Evolutionary conservation across 2,329 filamentous ascomycete genomes (phyloP).

Genomic region (Hypoxylon sp.): DNA sequence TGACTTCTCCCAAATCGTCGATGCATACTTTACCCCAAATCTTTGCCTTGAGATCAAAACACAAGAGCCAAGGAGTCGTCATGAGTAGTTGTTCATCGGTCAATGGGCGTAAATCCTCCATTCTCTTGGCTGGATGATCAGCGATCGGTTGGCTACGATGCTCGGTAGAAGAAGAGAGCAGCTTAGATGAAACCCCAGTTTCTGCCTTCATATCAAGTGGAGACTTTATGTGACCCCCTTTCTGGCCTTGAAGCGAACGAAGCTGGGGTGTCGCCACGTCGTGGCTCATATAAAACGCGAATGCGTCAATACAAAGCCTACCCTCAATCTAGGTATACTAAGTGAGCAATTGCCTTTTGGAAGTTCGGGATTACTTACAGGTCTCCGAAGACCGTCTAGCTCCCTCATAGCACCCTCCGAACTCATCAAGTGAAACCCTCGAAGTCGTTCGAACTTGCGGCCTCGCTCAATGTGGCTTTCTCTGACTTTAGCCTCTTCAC

Average conservation of each 20-base stretch:
- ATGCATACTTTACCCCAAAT: conserved; percentile 44
- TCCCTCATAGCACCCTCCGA: too few species aligned
- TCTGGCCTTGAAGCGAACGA: conserved; percentile 26
- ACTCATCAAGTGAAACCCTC: too few species aligned
- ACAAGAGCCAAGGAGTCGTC: conserved; percentile 49
- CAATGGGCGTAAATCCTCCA: conserved; percentile 42
- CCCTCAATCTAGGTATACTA: conserved; percentile 38
- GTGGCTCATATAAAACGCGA: conserved; percentile 48
- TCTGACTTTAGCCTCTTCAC: conserved; percentile 39
- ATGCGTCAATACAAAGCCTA: conserved; percentile 48
- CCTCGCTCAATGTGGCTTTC: conserved; percentile 44
- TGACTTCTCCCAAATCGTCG: conserved; percentile 42
- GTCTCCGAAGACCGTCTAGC: too few species aligned
- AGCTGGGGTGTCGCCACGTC: conserved; percentile 45
- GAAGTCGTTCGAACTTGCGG: conserved; percentile 45
- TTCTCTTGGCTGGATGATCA: conserved; percentile 23
- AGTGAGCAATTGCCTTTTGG: conserved; percentile 5
- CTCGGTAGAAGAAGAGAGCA: too few species aligned
- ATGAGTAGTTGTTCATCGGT: conserved; percentile 49
- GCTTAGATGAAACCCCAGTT: too few species aligned
- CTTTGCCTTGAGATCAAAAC: conserved; percentile 50
- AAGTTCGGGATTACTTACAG: too few species aligned
- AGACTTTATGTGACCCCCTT: too few species aligned
- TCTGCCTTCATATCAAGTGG: too few species aligned
- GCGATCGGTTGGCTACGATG: conserved; percentile 4